Evolutionary conservation across 192 early-diverging fungal genomes (phyloP).

Genomic region (Coemansia sp.): DNA sequence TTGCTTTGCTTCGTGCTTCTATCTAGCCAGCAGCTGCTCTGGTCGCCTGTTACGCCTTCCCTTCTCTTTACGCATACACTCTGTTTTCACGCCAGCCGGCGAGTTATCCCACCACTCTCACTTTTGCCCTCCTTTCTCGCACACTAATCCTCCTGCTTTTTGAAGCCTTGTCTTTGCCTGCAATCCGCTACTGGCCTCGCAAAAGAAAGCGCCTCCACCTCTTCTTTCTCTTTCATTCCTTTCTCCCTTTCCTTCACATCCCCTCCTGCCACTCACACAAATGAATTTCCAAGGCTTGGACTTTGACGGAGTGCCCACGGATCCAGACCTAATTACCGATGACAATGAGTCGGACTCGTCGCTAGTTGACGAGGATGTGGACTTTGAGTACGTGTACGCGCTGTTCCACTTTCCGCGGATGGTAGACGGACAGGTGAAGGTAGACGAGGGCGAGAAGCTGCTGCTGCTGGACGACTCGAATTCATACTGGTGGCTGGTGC

Average conservation of each 20-base stretch:
- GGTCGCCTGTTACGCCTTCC: no score
- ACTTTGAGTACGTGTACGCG: constrained; percentile 67
- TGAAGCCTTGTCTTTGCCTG: no score
- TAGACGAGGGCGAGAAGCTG: constrained; percentile 68
- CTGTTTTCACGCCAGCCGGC: not conserved
- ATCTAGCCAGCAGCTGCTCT: not conserved
- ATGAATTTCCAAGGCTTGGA: constrained; percentile 54
- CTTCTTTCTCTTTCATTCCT: not conserved
- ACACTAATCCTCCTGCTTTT: no score
- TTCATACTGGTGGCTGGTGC: constrained; percentile 72
- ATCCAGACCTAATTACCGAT: constrained; percentile 29
- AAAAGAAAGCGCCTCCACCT: not conserved
- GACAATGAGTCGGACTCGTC: constrained; percentile 46
- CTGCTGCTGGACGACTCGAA: constrained; percentile 76
- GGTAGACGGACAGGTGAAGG: constrained; percentile 75
- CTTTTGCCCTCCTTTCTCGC: not conserved
- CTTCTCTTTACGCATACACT: not conserved
- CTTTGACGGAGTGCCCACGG: constrained; percentile 49
- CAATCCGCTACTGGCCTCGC: no score
- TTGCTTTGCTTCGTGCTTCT: not conserved
- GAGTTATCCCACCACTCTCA: no score
- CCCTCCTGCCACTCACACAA: not conserved
- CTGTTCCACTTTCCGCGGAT: constrained; percentile 74
- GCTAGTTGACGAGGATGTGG: constrained; percentile 57
- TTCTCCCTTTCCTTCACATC: not conserved